A percentile compares a stretch with the other conserved stretches of the same genome.
Conservation (phyloP, 2,329 filamentous ascomycete species). For the Aspergillus pseudotamarii region DNA sequence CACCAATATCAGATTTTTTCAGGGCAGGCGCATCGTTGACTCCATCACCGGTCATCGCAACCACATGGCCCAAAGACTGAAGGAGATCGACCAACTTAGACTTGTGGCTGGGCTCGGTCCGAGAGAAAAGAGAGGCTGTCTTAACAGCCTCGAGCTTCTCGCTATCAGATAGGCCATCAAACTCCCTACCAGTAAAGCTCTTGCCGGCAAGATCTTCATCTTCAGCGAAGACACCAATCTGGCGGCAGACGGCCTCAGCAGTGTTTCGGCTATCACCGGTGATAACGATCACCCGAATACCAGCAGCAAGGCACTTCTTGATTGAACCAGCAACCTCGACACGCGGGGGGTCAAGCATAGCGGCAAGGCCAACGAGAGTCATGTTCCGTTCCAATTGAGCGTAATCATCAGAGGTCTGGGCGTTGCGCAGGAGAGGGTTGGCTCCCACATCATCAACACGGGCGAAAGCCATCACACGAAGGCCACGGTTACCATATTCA, state of each 20-base stretch:
- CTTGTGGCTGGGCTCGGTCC: constrained; percentile 94
- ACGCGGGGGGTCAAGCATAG: constrained; percentile 95
- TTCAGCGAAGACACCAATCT: constrained; percentile 88
- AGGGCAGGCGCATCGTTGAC: constrained; percentile 97
- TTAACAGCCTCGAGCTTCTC: constrained; percentile 85
- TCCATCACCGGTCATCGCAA: constrained; percentile 98
- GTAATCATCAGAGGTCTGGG: constrained; percentile 84
- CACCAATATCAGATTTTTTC: constrained; percentile 98
- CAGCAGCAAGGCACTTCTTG: constrained; percentile 84
- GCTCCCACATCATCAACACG: constrained; percentile 74
- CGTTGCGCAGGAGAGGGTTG: constrained; percentile 70
- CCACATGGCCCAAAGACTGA: constrained; percentile 88
- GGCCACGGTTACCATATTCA: constrained; percentile 86
- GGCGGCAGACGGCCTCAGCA: constrained; percentile 94
- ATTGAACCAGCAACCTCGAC: constrained; percentile 88
- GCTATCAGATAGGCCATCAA: constrained; percentile 76
- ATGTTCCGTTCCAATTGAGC: constrained; percentile 86
- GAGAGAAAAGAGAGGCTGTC: constrained; percentile 87
- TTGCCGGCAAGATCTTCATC: constrained; percentile 85
- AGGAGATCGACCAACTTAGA: constrained; percentile 96
- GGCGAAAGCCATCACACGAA: constrained; percentile 92
- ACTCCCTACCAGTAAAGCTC: constrained; percentile 93
- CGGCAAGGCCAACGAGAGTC: constrained; percentile 89
- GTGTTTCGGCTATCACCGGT: constrained; percentile 98
- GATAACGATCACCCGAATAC: constrained; percentile 96